Conservation (phyloP, 2,329 filamentous ascomycete species). For the Colletotrichum lupini region DNA sequence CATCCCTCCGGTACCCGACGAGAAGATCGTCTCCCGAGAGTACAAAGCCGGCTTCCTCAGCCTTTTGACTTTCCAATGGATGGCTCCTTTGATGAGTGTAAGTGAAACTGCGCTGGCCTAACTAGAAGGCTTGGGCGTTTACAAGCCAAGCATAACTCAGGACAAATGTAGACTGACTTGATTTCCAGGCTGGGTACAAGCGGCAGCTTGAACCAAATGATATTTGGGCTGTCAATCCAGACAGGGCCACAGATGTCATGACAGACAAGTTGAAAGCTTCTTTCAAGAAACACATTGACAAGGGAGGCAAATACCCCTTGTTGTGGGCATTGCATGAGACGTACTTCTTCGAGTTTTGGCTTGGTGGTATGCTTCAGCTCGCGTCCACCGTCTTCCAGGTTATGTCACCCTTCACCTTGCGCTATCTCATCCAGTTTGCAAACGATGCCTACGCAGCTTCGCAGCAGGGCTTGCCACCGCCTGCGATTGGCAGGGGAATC, state of each 20-base stretch:
- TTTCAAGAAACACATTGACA: constrained; percentile 75
- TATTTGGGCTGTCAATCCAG: constrained; percentile 88
- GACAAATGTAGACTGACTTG: not conserved
- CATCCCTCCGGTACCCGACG: constrained; percentile 65
- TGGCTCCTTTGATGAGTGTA: constrained; percentile 85
- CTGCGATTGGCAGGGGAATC: constrained; percentile 79
- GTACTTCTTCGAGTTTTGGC: constrained; percentile 84
- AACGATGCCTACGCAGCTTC: constrained; percentile 80
- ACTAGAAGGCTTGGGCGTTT: not conserved
- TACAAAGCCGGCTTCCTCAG: constrained; percentile 80
- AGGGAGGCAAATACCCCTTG: constrained; percentile 79
- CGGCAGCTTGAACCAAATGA: constrained; percentile 85
- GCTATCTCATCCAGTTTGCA: constrained; percentile 89
- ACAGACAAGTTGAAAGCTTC: constrained; percentile 73
- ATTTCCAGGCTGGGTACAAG: constrained; percentile 79
- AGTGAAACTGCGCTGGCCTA: constrained; percentile 43
- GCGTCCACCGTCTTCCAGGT: constrained; percentile 81
- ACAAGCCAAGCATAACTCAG: not conserved
- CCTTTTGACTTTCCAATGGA: constrained; percentile 87
- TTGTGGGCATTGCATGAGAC: constrained; percentile 87
- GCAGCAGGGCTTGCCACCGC: constrained; percentile 60
- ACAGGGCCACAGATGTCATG: constrained; percentile 77
- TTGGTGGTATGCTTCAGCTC: constrained; percentile 84
- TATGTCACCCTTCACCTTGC: constrained; percentile 84
- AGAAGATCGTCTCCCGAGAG: constrained; percentile 71